Evolutionary conservation across 2,329 filamentous ascomycete species (phyloP), one percentile per base, ranked within the genome.

Genomic region (Ophiostoma sp.): DNA sequence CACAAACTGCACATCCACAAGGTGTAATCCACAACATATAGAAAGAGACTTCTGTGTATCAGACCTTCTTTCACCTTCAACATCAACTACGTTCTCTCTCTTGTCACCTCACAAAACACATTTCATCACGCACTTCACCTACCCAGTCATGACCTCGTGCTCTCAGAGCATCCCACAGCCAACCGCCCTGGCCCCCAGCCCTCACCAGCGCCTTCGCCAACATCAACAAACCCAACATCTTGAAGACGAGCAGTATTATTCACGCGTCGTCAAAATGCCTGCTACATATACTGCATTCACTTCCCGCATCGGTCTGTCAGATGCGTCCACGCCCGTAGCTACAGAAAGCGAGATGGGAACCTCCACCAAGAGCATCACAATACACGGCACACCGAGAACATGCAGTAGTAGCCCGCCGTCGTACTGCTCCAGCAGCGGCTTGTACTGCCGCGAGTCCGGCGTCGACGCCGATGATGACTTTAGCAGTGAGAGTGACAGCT

Each of bases 261-360:
- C 44, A 48, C 35, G 3, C 60, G 1, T 35, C n/a, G 4, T 65
- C 62, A 39, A 39, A 35, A 39, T 65, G 62, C 62, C 62, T 11
- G 62, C 62, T n/a, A 65, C 62, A 23, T 65, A 65, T 11, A 65
- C 62, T 20, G 62, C 39, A 11, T 52, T 52, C 31, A 70, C 69
- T 5, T 71, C 70, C 33, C 39, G 68, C 13, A 54, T 60, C 4
- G 64, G 39, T 3, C n/a, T 62, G 13, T 15, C 27, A 62, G 57
- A 33, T 11, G 10, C 52, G 27, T 31, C 27, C 27, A 8, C 27
- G 1, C 57, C 23, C 27, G 27, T n/a, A 3, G 52, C 52, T 13
- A 7, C 27, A 27, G 52, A 57, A 3, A 57, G 52, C 52, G 15
- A 27, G 8, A 23, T 27, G n/a, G 52, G 11, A 57, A 57, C 52